Percentiles rank a stretch among this genome's conserved stretches.
phyloP scores from a whole-genome alignment of 2,329 filamentous ascomycete species.

The Sporothrix sp. region DNA sequence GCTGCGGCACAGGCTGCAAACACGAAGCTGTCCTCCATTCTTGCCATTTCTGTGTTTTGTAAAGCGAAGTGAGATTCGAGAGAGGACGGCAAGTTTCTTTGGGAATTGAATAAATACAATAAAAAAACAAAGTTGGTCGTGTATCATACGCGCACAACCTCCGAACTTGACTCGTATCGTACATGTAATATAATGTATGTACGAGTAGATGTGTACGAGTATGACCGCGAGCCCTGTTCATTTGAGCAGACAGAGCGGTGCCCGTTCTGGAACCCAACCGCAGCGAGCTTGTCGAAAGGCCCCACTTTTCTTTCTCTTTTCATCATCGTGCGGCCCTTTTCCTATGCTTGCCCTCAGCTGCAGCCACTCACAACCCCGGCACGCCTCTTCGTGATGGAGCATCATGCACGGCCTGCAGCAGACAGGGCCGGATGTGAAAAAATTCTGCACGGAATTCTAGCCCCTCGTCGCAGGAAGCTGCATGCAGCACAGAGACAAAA shows the following conservation, averaged over 20 bases:
- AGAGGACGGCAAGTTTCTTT: background rate
- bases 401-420: slow-evolving; percentile 12
- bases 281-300: background rate
- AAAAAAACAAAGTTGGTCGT: too few species aligned
- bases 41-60: too few species aligned
- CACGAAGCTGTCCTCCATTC: too few species aligned
- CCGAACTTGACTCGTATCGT: too few species aligned
- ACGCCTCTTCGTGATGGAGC: slow-evolving; percentile 9
- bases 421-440: slow-evolving; percentile 1
- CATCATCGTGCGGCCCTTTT: background rate
- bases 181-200: too few species aligned
- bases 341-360: background rate
- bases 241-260: background rate
- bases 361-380: slow-evolving; percentile 10
- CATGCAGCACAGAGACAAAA: too few species aligned
- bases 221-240: slow-evolving; percentile 10
- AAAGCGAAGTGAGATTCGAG: background rate
- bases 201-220: background rate
- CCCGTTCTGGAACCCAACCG: slow-evolving; percentile 3
- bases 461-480: background rate
- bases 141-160: too few species aligned
- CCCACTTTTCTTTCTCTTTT: slow-evolving; percentile 2
- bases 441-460: slow-evolving; percentile 10
- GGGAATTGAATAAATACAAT: too few species aligned
- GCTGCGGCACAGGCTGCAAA: background rate